Evolutionary conservation across 768 basidiomycete species (phyloP).

Genomic region (Phylloporus sp.): DNA sequence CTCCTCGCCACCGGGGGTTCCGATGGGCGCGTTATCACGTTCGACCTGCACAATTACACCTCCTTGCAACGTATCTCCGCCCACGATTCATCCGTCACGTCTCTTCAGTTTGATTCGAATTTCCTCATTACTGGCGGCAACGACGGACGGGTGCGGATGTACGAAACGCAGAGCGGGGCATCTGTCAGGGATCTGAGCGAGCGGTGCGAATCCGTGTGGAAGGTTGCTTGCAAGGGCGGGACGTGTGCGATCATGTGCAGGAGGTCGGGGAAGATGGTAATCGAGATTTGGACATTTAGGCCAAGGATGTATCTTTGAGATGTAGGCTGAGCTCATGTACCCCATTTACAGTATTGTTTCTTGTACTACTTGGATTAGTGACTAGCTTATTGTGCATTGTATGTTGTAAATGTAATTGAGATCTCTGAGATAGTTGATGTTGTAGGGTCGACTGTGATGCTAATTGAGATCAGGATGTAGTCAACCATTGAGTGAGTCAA

Average conservation of each 20-base stretch:
- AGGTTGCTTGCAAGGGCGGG: slow-evolving; percentile 68
- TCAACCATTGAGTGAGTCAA: too few species aligned
- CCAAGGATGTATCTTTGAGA: slow-evolving; percentile 29
- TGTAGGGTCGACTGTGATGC: too few species aligned
- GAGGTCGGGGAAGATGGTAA: slow-evolving; percentile 73
- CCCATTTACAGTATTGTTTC: slow-evolving; percentile 9
- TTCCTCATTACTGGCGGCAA: slow-evolving; percentile 84
- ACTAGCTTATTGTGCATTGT: not conserved
- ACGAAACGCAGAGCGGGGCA: slow-evolving; percentile 56
- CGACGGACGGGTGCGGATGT: slow-evolving; percentile 77
- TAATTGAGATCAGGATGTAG: too few species aligned
- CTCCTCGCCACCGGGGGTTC: slow-evolving; percentile 81
- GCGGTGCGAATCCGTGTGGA: slow-evolving; percentile 81
- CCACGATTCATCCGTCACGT: slow-evolving; percentile 83
- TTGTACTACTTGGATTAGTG: not conserved
- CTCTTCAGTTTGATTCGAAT: slow-evolving; percentile 78
- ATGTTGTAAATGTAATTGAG: too few species aligned
- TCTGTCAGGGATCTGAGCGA: slow-evolving; percentile 75
- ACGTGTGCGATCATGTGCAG: slow-evolving; percentile 78
- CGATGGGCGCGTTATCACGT: slow-evolving; percentile 80
- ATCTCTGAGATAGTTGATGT: too few species aligned
- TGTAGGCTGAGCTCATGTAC: slow-evolving; percentile 5
- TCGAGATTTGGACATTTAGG: slow-evolving; percentile 81
- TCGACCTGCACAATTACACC: slow-evolving; percentile 44
- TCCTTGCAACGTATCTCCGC: slow-evolving; percentile 69